Evolutionary conservation across 192 early-diverging fungal genomes (phyloP), one percentile per base, ranked within the genome.

Genomic region (Backusella tuberculispora): DNA sequence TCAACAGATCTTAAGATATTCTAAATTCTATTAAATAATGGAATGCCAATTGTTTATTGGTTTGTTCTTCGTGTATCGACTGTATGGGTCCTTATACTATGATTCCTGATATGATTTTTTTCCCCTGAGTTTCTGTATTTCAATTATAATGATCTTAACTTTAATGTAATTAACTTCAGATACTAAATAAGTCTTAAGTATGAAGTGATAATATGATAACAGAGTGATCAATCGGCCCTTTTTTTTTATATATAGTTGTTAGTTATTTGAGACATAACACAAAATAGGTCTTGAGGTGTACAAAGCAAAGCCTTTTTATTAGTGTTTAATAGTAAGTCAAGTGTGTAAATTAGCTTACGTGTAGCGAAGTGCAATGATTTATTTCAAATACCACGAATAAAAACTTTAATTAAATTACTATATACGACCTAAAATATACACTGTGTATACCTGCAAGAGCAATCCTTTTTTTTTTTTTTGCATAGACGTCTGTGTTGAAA

Each of bases 21-120:
- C 53, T 60, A 60, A 60, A 60, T 60, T 60, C 21, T 60, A 60
- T 60, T 12, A 60, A 3, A 60, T 60, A 60, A 8, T 26, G 53
- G 53, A 60, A 60, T 60, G 53, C 19, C 13, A 60, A 60, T 60
- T 60, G 53, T 60, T 60, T 60, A 60, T 60, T 60, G 53, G 53
- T 60, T 12, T 60, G 26, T 60, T 60, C 53, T 26, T 26, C 21
- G 53, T 60, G 21, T 26, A 21, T 60, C 21, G 26, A 26, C 53
- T 12, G 21, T 26, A 60, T 60, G 53, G 21, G 53, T 26, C 53
- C 53, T 60, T 60, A 50, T 50, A 19, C 19, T 50, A 8, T 50
- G n/a, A 50, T 50, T 6, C 48, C 21, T 26, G 21, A 8, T 53
- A 21, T 50, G n/a, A 19, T 50, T 56, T 9, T 56, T 56, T 26